phyloP scores from a whole-genome alignment of 192 early-diverging fungal species.

The Linnemannia elongata region DNA sequence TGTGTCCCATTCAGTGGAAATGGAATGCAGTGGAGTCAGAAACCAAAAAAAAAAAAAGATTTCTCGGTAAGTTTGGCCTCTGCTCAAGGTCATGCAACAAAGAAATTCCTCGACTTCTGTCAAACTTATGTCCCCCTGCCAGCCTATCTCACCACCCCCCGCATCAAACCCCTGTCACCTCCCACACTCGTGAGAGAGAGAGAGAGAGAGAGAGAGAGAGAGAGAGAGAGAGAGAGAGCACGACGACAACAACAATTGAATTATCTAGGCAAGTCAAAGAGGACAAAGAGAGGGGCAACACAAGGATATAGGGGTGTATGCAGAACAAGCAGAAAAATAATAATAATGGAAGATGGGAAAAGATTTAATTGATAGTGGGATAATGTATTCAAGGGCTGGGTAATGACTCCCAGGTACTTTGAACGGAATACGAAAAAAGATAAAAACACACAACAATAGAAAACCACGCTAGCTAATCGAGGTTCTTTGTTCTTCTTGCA shows the following conservation, averaged over 20 bases:
- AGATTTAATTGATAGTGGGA: background rate
- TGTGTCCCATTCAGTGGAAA: background rate
- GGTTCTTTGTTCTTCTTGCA: background rate
- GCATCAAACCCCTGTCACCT: too few species aligned
- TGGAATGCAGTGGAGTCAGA: too few species aligned
- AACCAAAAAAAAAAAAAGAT: conserved; percentile 10
- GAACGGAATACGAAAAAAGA: background rate
- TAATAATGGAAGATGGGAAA: background rate
- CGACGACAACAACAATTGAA: background rate
- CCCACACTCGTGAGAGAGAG: background rate
- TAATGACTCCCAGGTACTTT: background rate
- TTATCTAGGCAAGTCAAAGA: background rate
- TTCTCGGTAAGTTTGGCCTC: conserved; percentile 33
- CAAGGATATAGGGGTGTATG: background rate
- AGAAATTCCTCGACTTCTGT: conserved; percentile 45
- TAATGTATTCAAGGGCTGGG: background rate
- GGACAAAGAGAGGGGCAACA: background rate
- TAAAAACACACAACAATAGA: background rate
- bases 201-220: too few species aligned
- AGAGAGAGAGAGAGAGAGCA: too few species aligned
- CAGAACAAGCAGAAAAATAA: background rate
- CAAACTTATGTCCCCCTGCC: background rate
- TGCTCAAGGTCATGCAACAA: conserved; percentile 1
- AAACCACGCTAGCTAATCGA: background rate
- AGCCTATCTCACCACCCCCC: background rate